Base-by-base conservation (phyloP, 768 basidiomycete genomes). In the Amanita pallidorosea region DNA sequence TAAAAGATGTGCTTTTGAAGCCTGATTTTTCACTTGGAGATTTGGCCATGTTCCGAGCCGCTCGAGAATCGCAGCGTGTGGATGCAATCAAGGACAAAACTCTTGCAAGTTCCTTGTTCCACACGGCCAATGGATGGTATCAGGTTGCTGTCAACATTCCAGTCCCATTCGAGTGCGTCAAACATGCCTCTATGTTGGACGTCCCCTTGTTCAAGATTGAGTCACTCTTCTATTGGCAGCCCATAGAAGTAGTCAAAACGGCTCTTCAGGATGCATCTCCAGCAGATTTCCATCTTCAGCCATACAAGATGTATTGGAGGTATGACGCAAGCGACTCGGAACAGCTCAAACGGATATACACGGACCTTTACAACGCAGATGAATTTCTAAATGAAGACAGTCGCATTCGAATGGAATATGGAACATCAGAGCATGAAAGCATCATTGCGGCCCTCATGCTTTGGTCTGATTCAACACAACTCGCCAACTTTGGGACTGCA, bases 321-420 rank as follows among this genome's bases (percentile, higher is more conserved):
- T 59, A 60, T 37, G 34, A 47, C 7, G 54, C 53, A 17, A 40
- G 48, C 0, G 41, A 27, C 4, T 29, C 45, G 1, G 40, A 42
- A 0, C 37, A 58, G 8, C 55, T 56, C 27, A 57, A 62, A 34
- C 57, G 47, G 8, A 45, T 63, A 2, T 58, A 46, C 23, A 49
- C 53, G 8, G 61, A 68, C 34, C n/a, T 67, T 2, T 67, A 61
- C 42, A 61, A 51, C 1, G 57, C 63, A 0, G 55, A 66, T 45
- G 58, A 57, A 1, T 65, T 58, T 45, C n/a, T 63, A 4, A 35
- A 56, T 9, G 57, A 57, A 13, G 53, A 62, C 27, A 45, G 58
- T 15, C 9, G 51, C 8, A 18, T 63, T 9, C 47, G 54, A 29
- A 44, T 33, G 20, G 47, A 50, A 7, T 50, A 57, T 8, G 44